phyloP scores from a whole-genome alignment of 768 basidiomycete species.

The Suillus brevipes region DNA sequence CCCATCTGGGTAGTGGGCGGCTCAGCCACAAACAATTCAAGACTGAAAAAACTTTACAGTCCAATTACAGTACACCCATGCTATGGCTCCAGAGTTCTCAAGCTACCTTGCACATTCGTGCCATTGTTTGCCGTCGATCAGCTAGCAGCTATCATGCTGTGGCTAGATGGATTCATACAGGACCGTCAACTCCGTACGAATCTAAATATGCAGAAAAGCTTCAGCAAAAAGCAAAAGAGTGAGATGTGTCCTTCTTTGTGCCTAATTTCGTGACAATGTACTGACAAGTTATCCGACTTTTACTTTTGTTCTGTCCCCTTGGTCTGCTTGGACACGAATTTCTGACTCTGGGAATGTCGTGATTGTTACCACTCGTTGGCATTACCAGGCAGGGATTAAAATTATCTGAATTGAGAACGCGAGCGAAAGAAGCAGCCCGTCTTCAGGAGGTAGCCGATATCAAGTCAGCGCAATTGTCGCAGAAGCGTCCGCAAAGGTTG shows the following conservation, averaged over 20 bases:
- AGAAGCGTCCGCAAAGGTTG: conserved; percentile 9
- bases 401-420: conserved; percentile 35
- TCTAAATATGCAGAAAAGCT: conserved; percentile 73
- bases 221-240: conserved; percentile 63
- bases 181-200: conserved; percentile 26
- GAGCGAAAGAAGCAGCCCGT: conserved; percentile 31
- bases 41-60: not conserved
- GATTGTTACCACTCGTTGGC: not conserved
- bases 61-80: not conserved
- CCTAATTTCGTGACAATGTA: conserved; percentile 14
- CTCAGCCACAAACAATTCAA: not conserved
- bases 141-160: conserved; percentile 6
- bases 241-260: conserved; percentile 31
- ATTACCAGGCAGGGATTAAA: conserved; percentile 44
- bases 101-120: not conserved
- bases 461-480: conserved; percentile 17
- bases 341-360: conserved; percentile 5
- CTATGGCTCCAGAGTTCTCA: not conserved
- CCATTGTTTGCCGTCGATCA: not conserved
- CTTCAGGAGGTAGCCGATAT: conserved; percentile 30
- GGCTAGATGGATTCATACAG: conserved; percentile 19
- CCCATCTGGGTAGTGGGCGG: not conserved
- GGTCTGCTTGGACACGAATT: conserved; percentile 11
- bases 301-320: conserved; percentile 9
- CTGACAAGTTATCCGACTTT: conserved; percentile 21